Evolutionary conservation across 352 stramenopile genomes (phyloP), one percentile per base, ranked within the genome.

Genomic region (Globisporangium ultimum): DNA sequence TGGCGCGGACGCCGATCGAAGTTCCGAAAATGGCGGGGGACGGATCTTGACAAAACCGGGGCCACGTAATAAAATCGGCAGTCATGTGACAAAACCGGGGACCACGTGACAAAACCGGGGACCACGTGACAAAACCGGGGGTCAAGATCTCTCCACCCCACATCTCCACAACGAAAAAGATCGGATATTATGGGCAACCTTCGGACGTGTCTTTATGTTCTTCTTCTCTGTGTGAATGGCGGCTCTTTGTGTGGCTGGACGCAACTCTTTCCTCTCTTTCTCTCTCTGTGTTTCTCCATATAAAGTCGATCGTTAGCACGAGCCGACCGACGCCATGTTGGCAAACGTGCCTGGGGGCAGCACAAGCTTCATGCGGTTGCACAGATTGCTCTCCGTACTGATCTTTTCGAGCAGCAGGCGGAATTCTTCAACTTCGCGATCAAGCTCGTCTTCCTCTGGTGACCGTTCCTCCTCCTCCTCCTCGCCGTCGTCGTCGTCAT

Each of bases 371-470:
- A 84, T 80, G 53, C 78, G 78, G 40, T 71, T 72, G 46, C 70
- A 72, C 59, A 69, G 53, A n/a, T 67, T 66, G 48, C 71, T 80
- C 58, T 88, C 75, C 12, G 73, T 43, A 60, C 85, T 82, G 61
- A 89, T 88, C 60, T 86, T 82, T 63, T 89, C 82, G 55, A 91
- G 66, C 66, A 88, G 56, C 41, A 80, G 40, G 21, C 82, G 78
- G 48, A 91, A 91, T 48, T 80, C 73, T 63, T 91, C 82, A 14
- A 91, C 82, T 58, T 91, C 82, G n/a, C 78, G 77, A 48, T 91
- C 82, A 36, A 89, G 74, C 38, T 76, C 76, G 54, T 85, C 75
- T 34, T 84, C 69, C 17, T 82, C 74, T 6, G 66, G 57, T n/a
- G 68, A 67, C 14, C 52, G 57, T 2, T 52, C 60, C 24, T 76